phyloP scores from a whole-genome alignment of 768 basidiomycete species.

The Podaxis pistillaris region DNA sequence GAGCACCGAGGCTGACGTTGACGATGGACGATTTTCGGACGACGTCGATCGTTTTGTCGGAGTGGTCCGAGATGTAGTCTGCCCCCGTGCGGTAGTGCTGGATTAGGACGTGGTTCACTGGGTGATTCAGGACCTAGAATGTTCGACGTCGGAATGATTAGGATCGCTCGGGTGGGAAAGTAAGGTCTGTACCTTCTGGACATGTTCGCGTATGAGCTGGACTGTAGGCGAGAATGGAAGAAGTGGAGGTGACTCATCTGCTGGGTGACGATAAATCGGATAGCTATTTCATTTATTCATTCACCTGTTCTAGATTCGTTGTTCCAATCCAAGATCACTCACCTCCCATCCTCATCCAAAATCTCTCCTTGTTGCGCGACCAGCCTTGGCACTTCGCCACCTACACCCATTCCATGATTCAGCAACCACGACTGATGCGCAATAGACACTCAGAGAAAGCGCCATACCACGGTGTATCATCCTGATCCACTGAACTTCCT shows the following conservation, averaged over 20 bases:
- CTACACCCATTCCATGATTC: conserved; percentile 30
- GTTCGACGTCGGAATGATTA: background rate
- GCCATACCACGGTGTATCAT: conserved; percentile 74
- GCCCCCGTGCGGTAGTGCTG: conserved; percentile 77
- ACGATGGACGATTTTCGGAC: conserved; percentile 72
- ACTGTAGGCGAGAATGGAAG: conserved; percentile 69
- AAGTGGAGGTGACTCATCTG: conserved; percentile 73
- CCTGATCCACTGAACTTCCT: conserved; percentile 68
- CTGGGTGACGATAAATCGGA: conserved; percentile 81
- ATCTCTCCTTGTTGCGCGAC: conserved; percentile 37
- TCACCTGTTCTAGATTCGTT: background rate
- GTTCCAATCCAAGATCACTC: background rate
- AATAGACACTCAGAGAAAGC: background rate
- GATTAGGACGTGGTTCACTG: conserved; percentile 81
- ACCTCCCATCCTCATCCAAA: conserved; percentile 37
- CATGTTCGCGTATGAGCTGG: conserved; percentile 57
- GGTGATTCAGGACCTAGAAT: conserved; percentile 44
- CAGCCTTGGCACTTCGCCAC: conserved; percentile 54
- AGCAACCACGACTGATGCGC: background rate
- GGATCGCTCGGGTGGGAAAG: background rate
- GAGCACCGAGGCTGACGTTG: conserved; percentile 79
- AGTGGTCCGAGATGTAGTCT: conserved; percentile 85
- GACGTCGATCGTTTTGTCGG: conserved; percentile 85
- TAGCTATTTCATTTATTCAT: background rate
- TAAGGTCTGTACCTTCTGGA: conserved; percentile 43